Evolutionary conservation across 805 yeast genomes (phyloP).

Genomic region (Yarrowia yakushimensis): DNA sequence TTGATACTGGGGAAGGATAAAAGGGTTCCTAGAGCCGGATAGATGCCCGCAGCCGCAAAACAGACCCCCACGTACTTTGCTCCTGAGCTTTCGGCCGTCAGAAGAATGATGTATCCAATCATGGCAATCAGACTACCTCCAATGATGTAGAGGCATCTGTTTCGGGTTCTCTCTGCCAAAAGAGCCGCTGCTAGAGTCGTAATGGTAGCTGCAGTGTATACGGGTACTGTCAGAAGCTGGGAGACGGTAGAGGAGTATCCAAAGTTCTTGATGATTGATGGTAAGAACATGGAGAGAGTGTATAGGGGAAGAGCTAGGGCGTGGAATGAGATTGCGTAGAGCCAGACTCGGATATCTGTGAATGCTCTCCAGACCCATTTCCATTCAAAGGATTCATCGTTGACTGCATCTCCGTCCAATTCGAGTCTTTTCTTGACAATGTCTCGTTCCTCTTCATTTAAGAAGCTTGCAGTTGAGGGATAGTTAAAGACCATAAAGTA

Average conservation of each 20-base stretch:
- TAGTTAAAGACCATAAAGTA: conserved; percentile 42
- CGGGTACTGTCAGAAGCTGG: conserved; percentile 47
- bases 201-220: conserved; percentile 42
- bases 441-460: conserved; percentile 38
- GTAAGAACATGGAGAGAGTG: conserved; percentile 43
- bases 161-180: conserved; percentile 30
- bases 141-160: conserved; percentile 35
- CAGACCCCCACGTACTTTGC: conserved; percentile 12
- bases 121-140: conserved; percentile 44
- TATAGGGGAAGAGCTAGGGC: conserved; percentile 1
- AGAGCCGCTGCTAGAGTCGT: background rate
- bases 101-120: background rate
- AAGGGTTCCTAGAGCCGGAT: conserved; percentile 8
- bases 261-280: conserved; percentile 45
- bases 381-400: background rate
- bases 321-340: background rate
- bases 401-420: conserved; percentile 43
- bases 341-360: background rate
- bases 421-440: background rate
- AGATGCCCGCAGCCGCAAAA: conserved; percentile 11
- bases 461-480: conserved; percentile 39
- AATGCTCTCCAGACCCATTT: conserved; percentile 3
- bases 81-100: background rate
- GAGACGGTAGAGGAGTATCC: conserved; percentile 45
- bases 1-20: conserved; percentile 4